Evolutionary conservation across 108 stramenopile species (phyloP).

Genomic region (Hondaea fermentalgiana): DNA sequence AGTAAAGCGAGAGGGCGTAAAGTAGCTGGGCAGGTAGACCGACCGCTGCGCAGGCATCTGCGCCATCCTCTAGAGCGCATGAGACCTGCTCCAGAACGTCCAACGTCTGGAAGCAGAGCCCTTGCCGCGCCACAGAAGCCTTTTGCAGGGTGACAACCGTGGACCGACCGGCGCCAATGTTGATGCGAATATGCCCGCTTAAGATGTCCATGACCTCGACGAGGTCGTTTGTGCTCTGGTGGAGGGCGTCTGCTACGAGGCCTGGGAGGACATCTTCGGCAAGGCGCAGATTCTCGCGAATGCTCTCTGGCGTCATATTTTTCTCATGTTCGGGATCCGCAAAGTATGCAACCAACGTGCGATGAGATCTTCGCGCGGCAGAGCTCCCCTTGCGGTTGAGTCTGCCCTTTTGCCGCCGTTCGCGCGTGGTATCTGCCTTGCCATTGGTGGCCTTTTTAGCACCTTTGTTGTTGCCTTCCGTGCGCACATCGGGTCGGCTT

Average conservation of each 20-base stretch:
- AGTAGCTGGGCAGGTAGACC: neutral
- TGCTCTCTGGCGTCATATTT: neutral
- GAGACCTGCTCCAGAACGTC: slow-evolving; percentile 5
- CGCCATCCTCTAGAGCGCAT: neutral
- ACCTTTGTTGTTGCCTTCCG: neutral
- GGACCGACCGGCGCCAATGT: neutral
- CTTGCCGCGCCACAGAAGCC: neutral
- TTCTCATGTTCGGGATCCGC: neutral
- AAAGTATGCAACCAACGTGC: neutral
- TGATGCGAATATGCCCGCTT: neutral
- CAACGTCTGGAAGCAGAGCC: slow-evolving; percentile 7
- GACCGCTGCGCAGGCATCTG: slow-evolving; percentile 8
- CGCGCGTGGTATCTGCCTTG: neutral
- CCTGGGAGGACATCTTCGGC: slow-evolving; percentile 1
- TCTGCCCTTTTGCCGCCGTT: neutral
- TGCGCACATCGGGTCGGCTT: neutral
- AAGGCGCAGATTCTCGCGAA: neutral
- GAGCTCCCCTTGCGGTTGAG: too few species aligned
- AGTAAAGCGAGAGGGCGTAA: neutral
- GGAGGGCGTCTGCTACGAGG: neutral
- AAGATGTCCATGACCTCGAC: neutral
- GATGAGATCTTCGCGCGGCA: neutral
- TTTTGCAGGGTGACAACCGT: neutral
- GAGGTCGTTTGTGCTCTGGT: neutral
- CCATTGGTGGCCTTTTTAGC: neutral